Conservation (phyloP, 371 early-diverging fungal genomes). For the Synchytrium microbalum region DNA sequence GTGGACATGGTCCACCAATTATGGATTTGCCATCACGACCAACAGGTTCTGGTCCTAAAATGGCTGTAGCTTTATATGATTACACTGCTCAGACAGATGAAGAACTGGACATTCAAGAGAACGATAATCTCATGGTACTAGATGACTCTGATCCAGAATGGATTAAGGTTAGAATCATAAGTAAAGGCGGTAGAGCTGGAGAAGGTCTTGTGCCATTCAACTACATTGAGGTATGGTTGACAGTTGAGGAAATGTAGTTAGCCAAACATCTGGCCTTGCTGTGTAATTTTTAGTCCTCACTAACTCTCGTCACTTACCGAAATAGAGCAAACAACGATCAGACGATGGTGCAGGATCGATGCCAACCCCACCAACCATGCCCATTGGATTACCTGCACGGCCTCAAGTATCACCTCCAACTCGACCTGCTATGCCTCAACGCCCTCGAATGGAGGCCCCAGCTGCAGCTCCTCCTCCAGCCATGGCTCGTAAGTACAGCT, state of each 20-base stretch:
- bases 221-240: constrained; percentile 34
- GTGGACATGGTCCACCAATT: neutral
- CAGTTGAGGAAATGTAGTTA: neutral
- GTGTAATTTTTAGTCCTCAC: no score
- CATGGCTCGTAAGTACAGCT: neutral
- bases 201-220: constrained; percentile 44
- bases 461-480: neutral
- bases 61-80: constrained; percentile 65
- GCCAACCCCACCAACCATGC: constrained; percentile 6
- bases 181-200: constrained; percentile 12
- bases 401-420: neutral
- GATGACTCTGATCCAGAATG: constrained; percentile 72
- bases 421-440: constrained; percentile 6
- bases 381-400: neutral
- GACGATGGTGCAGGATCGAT: constrained; percentile 1
- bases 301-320: no score
- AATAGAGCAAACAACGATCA: neutral
- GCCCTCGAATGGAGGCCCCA: neutral
- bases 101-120: constrained; percentile 62
- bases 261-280: neutral
- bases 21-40: constrained; percentile 11
- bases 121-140: constrained; percentile 64
- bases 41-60: constrained; percentile 14
- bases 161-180: constrained; percentile 52
- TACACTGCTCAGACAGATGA: constrained; percentile 67